Conservation (phyloP, 306 rosid genomes). For the Lablab purpureus region DNA sequence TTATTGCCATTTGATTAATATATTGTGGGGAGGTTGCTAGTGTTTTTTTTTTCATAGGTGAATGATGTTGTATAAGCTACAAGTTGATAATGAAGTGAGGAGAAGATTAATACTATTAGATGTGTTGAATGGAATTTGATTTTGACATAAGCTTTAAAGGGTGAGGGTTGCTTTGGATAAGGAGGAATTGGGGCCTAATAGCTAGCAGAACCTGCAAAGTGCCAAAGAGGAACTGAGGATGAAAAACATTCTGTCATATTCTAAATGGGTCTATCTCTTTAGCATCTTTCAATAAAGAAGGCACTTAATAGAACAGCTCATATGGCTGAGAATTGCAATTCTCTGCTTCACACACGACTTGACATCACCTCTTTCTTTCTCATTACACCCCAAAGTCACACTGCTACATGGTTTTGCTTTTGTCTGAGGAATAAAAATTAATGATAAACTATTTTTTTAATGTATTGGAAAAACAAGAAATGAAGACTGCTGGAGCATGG, state of each 20-base stretch:
- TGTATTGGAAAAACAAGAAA: constrained; percentile 28
- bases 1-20: constrained; percentile 33
- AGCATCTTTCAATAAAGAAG: constrained; percentile 74
- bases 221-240: constrained; percentile 46
- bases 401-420: constrained; percentile 47
- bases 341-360: constrained; percentile 64
- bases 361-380: constrained; percentile 64
- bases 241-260: constrained; percentile 55
- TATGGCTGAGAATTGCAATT: constrained; percentile 44
- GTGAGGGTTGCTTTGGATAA: constrained; percentile 31
- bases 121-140: constrained; percentile 41
- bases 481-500: constrained; percentile 50
- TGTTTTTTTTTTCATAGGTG: constrained; percentile 17
- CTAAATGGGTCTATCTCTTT: constrained; percentile 62
- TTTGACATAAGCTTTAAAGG: constrained; percentile 42
- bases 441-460: background rate
- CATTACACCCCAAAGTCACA: constrained; percentile 49
- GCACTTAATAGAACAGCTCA: constrained; percentile 53
- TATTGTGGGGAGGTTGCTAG: background rate
- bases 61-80: constrained; percentile 20
- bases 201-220: constrained; percentile 54
- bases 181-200: constrained; percentile 49
- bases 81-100: constrained; percentile 29
- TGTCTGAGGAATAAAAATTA: constrained; percentile 45
- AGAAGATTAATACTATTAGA: constrained; percentile 13